Conservation (phyloP, 805 yeast genomes). For the Torulaspora indica region DNA sequence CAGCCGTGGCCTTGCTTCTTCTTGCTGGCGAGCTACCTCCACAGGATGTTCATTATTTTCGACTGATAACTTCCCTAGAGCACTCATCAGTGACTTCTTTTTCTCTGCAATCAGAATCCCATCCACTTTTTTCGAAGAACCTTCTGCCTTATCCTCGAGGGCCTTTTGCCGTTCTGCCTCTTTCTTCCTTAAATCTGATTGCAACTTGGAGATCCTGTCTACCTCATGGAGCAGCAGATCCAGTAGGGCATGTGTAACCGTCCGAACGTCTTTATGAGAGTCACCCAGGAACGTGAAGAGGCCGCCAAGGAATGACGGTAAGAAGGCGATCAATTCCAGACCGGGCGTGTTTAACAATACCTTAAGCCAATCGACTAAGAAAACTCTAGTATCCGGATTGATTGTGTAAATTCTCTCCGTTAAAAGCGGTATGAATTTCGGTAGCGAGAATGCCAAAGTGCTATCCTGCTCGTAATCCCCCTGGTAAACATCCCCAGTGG, state of each 20-base stretch:
- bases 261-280: conserved; percentile 79
- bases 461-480: conserved; percentile 52
- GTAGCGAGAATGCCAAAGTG: conserved; percentile 64
- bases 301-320: conserved; percentile 84
- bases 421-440: conserved; percentile 84
- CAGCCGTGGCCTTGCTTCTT: conserved; percentile 7
- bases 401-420: conserved; percentile 87
- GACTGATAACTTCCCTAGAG: conserved; percentile 23
- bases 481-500: conserved; percentile 54
- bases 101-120: conserved; percentile 33
- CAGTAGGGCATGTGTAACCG: conserved; percentile 74
- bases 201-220: conserved; percentile 66
- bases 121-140: conserved; percentile 30
- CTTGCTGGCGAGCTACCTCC: conserved; percentile 9
- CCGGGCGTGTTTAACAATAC: conserved; percentile 92
- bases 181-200: conserved; percentile 43
- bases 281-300: conserved; percentile 74
- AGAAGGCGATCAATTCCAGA: conserved; percentile 74
- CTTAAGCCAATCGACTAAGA: conserved; percentile 88
- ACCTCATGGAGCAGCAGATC: conserved; percentile 76
- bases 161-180: conserved; percentile 19
- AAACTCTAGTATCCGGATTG: conserved; percentile 88
- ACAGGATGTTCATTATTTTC: conserved; percentile 9
- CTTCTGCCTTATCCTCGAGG: conserved; percentile 22
- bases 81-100: conserved; percentile 31